These are phyloP conservation scores for Mycena indigotica DNA, from an alignment of 768 basidiomycete genomes.

Conservation along the genomic window DNA sequence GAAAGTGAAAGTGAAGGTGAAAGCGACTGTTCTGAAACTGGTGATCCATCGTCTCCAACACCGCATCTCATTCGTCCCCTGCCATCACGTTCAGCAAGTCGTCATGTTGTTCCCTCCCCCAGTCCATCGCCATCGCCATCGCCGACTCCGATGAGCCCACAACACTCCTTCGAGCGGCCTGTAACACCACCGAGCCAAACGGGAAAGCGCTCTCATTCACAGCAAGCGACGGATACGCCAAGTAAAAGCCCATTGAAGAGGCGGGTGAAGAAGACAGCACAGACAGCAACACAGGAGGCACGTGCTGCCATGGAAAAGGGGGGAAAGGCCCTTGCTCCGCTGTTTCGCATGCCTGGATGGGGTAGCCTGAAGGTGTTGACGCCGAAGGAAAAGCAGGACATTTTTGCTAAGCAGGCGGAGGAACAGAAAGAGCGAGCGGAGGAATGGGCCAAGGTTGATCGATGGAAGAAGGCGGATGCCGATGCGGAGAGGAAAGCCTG, in stretches of 20 bases:
- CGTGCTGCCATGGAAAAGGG: neutral
- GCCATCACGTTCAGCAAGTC: no score
- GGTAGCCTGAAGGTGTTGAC: constrained; percentile 9
- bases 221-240: constrained; percentile 3
- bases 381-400: constrained; percentile 4
- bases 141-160: no score
- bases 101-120: no score
- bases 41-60: no score
- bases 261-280: neutral
- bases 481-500: constrained; percentile 1
- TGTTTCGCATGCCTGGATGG: constrained; percentile 5
- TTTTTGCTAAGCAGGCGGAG: constrained; percentile 1
- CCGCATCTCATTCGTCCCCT: no score
- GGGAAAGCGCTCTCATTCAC: constrained; percentile 5
- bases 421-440: constrained; percentile 2
- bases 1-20: neutral
- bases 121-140: no score
- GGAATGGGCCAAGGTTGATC: neutral
- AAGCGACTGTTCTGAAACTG: neutral
- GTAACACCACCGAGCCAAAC: neutral
- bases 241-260: constrained; percentile 9
- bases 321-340: neutral
- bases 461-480: neutral
- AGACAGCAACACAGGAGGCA: constrained; percentile 2
- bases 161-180: constrained; percentile 1